Evolutionary conservation across 257 asterid genomes (phyloP).

Genomic region (Verbascum thapsus): DNA sequence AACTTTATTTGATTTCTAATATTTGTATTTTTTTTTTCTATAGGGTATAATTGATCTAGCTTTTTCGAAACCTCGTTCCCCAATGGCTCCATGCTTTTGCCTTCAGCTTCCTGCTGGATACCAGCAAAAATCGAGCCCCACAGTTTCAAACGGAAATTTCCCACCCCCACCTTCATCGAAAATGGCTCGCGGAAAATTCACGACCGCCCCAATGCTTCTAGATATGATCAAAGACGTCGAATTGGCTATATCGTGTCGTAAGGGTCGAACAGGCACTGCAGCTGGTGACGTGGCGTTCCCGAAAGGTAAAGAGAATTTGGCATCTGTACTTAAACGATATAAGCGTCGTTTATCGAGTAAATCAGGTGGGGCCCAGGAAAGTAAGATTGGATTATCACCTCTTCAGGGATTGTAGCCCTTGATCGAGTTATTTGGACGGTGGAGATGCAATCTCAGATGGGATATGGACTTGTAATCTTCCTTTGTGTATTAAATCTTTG

Average conservation of each 20-base stretch:
- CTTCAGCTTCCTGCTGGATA: slow-evolving; percentile 77
- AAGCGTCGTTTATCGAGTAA: slow-evolving; percentile 78
- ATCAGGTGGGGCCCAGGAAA: slow-evolving; percentile 52
- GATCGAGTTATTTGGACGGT: slow-evolving; percentile 22
- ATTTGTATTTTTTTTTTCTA: slow-evolving; percentile 5
- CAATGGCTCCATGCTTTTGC: slow-evolving; percentile 79
- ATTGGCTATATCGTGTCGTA: slow-evolving; percentile 74
- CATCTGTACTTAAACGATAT: slow-evolving; percentile 90
- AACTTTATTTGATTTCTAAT: slow-evolving; percentile 13
- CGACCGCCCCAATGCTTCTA: slow-evolving; percentile 69
- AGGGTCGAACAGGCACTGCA: slow-evolving; percentile 97
- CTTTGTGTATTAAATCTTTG: slow-evolving; percentile 37
- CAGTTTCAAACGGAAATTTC: slow-evolving; percentile 51
- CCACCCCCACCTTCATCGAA: slow-evolving; percentile 47
- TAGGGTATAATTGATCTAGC: slow-evolving; percentile 89
- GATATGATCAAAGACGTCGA: slow-evolving; percentile 82
- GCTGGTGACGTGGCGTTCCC: slow-evolving; percentile 99
- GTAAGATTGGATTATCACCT: too few relatives aligned
- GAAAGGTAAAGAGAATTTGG: slow-evolving; percentile 83
- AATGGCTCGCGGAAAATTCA: slow-evolving; percentile 66
- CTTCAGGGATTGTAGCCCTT: slow-evolving; percentile 45
- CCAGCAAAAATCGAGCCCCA: slow-evolving; percentile 59
- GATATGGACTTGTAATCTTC: slow-evolving; percentile 17
- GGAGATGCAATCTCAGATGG: slow-evolving; percentile 26
- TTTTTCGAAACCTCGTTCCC: slow-evolving; percentile 71